Percentiles rank a stretch among this genome's conserved stretches.
These are phyloP conservation scores for Coniochaeta hoffmannii DNA, from an alignment of 2,329 filamentous ascomycete genomes.

Conservation along the genomic window DNA sequence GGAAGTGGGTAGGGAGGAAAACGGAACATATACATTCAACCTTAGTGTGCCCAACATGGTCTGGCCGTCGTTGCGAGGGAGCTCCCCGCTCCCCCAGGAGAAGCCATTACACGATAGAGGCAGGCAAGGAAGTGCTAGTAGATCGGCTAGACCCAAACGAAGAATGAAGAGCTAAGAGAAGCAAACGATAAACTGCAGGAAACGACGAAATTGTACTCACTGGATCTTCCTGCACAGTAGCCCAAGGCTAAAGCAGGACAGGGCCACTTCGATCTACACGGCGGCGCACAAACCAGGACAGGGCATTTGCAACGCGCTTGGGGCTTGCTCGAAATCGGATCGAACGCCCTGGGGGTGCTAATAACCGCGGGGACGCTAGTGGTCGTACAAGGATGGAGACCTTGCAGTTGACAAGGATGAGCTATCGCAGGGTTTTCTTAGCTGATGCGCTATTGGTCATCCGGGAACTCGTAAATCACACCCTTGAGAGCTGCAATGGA, in stretches of 20 bases:
- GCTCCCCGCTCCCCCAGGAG: not conserved
- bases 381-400: not conserved
- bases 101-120: not conserved
- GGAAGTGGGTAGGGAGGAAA: slow-evolving; percentile 6
- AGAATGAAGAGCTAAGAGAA: not conserved
- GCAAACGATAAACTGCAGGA: not conserved
- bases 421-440: slow-evolving; percentile 9
- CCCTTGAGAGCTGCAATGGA: not conserved
- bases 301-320: not conserved
- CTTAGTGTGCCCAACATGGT: not conserved
- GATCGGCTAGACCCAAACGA: not conserved
- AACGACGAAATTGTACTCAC: not conserved
- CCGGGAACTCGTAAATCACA: not conserved
- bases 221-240: not conserved
- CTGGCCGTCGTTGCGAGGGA: not conserved
- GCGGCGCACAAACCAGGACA: not conserved
- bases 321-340: not conserved
- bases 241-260: not conserved
- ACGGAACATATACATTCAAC: not conserved
- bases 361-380: not conserved
- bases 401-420: not conserved
- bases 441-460: slow-evolving; percentile 11
- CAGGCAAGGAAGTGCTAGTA: not conserved
- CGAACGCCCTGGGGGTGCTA: not conserved
- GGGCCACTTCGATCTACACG: not conserved